Base-by-base conservation (phyloP, 495 filamentous ascomycete species). In the Aspergillus campestris region DNA sequence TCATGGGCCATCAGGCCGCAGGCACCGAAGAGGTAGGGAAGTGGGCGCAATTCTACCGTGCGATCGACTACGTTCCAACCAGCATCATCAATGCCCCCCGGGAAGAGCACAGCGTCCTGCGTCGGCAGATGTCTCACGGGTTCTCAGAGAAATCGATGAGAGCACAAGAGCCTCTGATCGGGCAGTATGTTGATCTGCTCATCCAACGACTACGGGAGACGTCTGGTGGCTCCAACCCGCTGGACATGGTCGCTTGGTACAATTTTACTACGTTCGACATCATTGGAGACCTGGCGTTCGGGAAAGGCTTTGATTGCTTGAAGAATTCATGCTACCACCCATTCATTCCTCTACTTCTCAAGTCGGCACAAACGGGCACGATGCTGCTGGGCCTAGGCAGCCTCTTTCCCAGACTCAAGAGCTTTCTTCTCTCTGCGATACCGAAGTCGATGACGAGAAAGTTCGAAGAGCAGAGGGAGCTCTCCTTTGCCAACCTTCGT, bases 241-340 rank as follows among this genome's bases (percentile, higher is more conserved):
- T 80, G 1, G 63, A 76, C 38, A 55, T 83, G 33, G 55, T 56
- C 4, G 57, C 69, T 31, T 81, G 78, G 80, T 77, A 72, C 42
- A 80, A 78, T 40, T 82, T 58, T 50, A 73, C 70, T 1, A 80
- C 77, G 11, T 83, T 83, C 50, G 81, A 82, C 52, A 60, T 81
- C 14, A 77, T 80, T 49, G 78, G 78, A 3, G 77, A 82, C 50
- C 59, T 84, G 29, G 69, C 70, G 10, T 81, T 82, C 61, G 78
- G 75, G 0, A 70, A 82, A 48, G 64, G 68, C 13, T 83, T 84
- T 42, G 69, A 67, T 10, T 77, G 74, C 34, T 55, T 83, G 8
- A 53, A 75, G 15, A 62, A 57, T 8, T 61, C 60, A 8, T 53
- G 65, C 1, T 73, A 74, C 39, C 70, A 82, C 61, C 65, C 67